Evolutionary conservation across 1,139 yeast genomes (phyloP).

Genomic region (Candida sp.): DNA sequence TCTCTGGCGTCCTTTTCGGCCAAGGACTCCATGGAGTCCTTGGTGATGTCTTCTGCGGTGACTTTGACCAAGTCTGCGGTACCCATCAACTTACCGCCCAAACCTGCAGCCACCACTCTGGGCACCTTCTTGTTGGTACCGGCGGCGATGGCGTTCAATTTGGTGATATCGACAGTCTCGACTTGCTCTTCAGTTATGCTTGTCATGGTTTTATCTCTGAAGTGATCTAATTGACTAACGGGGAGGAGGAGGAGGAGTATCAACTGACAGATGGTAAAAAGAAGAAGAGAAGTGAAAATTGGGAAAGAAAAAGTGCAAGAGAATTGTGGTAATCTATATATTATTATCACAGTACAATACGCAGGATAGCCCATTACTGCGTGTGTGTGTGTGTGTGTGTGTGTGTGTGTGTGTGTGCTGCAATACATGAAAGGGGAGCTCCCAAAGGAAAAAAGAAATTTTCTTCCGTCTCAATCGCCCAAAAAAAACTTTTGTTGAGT

Average conservation of each 20-base stretch:
- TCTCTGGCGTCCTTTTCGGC: constrained; percentile 61
- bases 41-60: constrained; percentile 64
- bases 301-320: neutral
- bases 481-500: constrained; percentile 2
- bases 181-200: constrained; percentile 15
- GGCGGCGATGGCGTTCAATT: constrained; percentile 87
- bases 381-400: too few relatives aligned
- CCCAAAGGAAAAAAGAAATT: neutral
- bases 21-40: constrained; percentile 52
- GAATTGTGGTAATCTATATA: neutral
- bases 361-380: too few relatives aligned
- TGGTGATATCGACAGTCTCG: constrained; percentile 70
- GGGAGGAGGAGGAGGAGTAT: too few relatives aligned
- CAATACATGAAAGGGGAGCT: neutral
- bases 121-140: constrained; percentile 76
- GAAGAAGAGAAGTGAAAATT: neutral
- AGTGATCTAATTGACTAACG: neutral
- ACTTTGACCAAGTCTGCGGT: constrained; percentile 71
- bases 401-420: too few relatives aligned
- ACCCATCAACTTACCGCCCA: constrained; percentile 82
- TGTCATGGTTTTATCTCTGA: neutral
- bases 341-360: too few relatives aligned
- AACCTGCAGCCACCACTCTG: constrained; percentile 77
- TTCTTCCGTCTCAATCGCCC: neutral
- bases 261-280: neutral